A percentile compares a stretch with the other conserved stretches of the same genome.
Evolutionary conservation across 257 asterid species (phyloP).

Genomic region (Solanum etuberosum): DNA sequence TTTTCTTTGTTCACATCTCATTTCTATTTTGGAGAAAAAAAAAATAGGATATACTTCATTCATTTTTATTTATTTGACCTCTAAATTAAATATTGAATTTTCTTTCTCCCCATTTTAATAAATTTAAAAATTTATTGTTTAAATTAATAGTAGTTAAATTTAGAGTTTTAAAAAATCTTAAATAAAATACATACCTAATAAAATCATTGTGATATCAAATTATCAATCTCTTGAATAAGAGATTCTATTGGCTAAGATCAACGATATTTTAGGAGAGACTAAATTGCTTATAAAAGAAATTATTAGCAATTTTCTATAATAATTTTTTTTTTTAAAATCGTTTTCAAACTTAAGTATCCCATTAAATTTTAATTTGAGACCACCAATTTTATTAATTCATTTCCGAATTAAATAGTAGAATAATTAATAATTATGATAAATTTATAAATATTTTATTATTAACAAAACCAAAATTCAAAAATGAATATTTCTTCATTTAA

Average conservation of each 20-base stretch:
- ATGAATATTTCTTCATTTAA: background rate
- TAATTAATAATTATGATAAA: background rate
- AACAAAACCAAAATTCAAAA: too few species aligned
- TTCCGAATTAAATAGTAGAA: background rate
- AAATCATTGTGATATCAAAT: background rate
- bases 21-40: background rate
- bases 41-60: too few species aligned
- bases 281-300: too few species aligned
- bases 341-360: too few species aligned
- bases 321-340: too few species aligned
- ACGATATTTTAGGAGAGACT: too few species aligned
- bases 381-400: background rate
- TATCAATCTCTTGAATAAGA: background rate
- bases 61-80: too few species aligned
- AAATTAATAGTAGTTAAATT: too few species aligned
- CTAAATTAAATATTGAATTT: too few species aligned
- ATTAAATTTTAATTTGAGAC: background rate
- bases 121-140: fast-evolving
- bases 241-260: background rate
- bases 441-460: too few species aligned
- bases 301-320: too few species aligned
- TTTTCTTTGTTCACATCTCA: background rate
- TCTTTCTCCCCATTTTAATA: too few species aligned
- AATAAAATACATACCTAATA: background rate
- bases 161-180: background rate